Percentiles rank a stretch among this genome's conserved stretches.
phyloP scores from a whole-genome alignment of 2,329 filamentous ascomycete genomes.

The Ciborinia camelliae region DNA sequence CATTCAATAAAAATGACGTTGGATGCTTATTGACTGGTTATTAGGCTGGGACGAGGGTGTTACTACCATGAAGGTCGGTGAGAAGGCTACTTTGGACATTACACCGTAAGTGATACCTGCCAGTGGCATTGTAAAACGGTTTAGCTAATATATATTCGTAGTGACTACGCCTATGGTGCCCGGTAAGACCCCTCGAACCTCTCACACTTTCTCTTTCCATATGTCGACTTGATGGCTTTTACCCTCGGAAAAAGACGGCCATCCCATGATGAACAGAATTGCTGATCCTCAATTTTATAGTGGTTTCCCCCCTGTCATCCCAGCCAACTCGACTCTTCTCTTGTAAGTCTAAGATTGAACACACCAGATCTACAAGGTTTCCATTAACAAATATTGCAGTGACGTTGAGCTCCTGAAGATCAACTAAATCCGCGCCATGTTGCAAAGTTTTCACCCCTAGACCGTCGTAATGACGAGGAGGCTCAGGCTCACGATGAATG shows the following conservation, averaged over 20 bases:
- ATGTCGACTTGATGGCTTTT: background rate
- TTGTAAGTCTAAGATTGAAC: slow-evolving; percentile 60
- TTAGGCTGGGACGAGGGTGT: slow-evolving; percentile 85
- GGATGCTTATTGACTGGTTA: slow-evolving; percentile 22
- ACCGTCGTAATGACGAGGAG: slow-evolving; percentile 20
- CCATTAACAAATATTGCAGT: slow-evolving; percentile 42
- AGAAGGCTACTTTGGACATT: slow-evolving; percentile 84
- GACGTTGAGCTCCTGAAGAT: slow-evolving; percentile 67
- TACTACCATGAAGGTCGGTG: slow-evolving; percentile 79
- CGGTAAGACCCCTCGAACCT: slow-evolving; percentile 46
- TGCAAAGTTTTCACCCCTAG: slow-evolving; percentile 23
- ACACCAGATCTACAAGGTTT: slow-evolving; percentile 10
- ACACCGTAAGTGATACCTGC: slow-evolving; percentile 53
- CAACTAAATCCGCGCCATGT: slow-evolving; percentile 42
- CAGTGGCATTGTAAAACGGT: background rate
- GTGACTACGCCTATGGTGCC: slow-evolving; percentile 63
- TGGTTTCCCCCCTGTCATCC: slow-evolving; percentile 69
- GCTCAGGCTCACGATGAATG: slow-evolving; percentile 23
- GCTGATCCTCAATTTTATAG: slow-evolving; percentile 42
- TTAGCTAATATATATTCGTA: slow-evolving; percentile 36
- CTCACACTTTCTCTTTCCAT: background rate
- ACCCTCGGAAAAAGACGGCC: slow-evolving; percentile 3
- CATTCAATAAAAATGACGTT: slow-evolving; percentile 10
- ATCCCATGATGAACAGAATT: slow-evolving; percentile 19
- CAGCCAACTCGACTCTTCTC: slow-evolving; percentile 69